Evolutionary conservation across 2,329 filamentous ascomycete genomes (phyloP), one percentile per base, ranked within the genome.

Genomic region (Cryphonectria nitschkei): DNA sequence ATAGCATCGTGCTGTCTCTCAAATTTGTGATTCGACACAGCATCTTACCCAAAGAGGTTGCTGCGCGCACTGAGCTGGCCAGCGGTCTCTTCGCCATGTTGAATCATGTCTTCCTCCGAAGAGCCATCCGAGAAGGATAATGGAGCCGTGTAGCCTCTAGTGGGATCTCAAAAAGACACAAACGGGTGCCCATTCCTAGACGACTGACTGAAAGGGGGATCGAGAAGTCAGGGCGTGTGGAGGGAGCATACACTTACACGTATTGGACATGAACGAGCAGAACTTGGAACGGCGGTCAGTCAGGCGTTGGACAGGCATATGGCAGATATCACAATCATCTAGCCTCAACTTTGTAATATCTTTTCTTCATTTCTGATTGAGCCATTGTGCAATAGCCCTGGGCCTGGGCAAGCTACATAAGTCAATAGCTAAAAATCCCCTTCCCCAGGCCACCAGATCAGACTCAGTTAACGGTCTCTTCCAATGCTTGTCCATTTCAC

Each of bases 341-440:
- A 58, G 29, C 54, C 54, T 58, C 13, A 29, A 56, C 32, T 39
- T 39, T 61, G 34, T 2, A 60, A 32, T 1, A 32, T 34, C 16
- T 60, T 34, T 60, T 34, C 11, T 58, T 7, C 16, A 16, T 60
- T 22, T 13, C 11, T 39, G 37, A 34, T 34, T 60, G 56, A 29
- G 26, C 56, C 32, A 19, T 61, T 2, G 22, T 37, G n/a, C 8
- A 37, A 37, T 26, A 8, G 4, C 34, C 11, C 34, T 22, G 19
- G 46, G 13, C 60, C 34, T 39, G 60, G 60, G 16, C 3, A 14
- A 62, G 60, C 60, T 62, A 62, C 60, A 62, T 41, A n/a, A 37
- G 11, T 26, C 39, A 4, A 62, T 39, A 62, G 60, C 60, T 50
- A 3, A 50, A n/a, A 62, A 29, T 5, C 11, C n/a, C 60, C 60